Base-by-base conservation (phyloP, 2,329 filamentous ascomycete genomes). In the Fusarium sp. region DNA sequence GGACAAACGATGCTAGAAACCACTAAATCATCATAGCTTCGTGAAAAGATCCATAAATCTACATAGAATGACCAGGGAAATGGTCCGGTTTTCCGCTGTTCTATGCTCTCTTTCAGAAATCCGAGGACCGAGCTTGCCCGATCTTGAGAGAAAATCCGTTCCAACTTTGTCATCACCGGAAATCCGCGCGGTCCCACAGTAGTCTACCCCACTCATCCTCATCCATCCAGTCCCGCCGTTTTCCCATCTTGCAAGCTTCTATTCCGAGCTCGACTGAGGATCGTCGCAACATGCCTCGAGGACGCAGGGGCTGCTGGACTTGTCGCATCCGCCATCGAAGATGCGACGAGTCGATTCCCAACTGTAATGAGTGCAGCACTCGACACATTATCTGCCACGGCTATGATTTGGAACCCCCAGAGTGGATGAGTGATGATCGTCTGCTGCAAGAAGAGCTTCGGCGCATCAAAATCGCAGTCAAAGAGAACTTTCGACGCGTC, bases 351-450 rank as follows among this genome's bases (percentile, higher is more conserved):
- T 43, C 46, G 13, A 60, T 50, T 1, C 76, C 76, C 0, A 49
- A 49, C 9, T 77, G 75, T 28, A 66, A 58, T 26, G 72, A 74
- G 26, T 77, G 76, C 49, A 64, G 49, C 28, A 68, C 66, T 17
- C 55, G 73, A 0, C 52, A 55, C 6, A 74, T 76, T 7, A 56
- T 52, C 4, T 76, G 74, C 38, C 66, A 76, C 33, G 74, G 74
- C 5, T 77, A 76, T 28, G 78, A 75, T 1, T 69, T 76, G 2
- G 43, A 61, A 3, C 77, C 79, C 69, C 80, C 80, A 3, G 65
- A 66, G 3, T 81, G 79, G 78, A 77, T 79, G 42, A 77, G 79
- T 49, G 62, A 72, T 24, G 52, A 63, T n/a, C 46, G 20, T 3
- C 40, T 71, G 55, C 63, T 79, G 20, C 78, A 80, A 39, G 72